A percentile compares a stretch with the other conserved stretches of the same genome.
These are phyloP conservation scores for Catharanthus roseus DNA, from an alignment of 257 asterid species.

Conservation along the genomic window DNA sequence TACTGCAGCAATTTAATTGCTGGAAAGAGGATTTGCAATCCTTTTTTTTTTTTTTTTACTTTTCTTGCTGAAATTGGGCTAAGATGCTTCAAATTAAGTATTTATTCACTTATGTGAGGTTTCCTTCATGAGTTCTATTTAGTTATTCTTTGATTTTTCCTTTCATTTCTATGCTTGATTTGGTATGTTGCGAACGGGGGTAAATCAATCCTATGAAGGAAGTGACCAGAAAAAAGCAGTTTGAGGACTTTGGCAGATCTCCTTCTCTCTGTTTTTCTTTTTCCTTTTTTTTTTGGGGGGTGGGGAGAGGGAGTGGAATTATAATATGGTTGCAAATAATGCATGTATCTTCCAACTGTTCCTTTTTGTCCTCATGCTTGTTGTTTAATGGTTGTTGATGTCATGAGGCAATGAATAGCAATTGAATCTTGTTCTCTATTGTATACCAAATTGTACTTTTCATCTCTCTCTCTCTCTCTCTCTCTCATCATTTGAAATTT, in stretches of 20 bases:
- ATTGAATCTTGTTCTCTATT: constrained; percentile 5
- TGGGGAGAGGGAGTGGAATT: no score
- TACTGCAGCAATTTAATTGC: neutral
- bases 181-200: neutral
- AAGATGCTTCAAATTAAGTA: neutral
- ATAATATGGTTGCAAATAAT: neutral
- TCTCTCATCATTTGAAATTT: neutral
- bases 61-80: no score
- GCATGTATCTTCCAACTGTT: neutral
- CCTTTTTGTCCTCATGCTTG: neutral
- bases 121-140: neutral
- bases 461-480: neutral
- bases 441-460: neutral
- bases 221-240: neutral
- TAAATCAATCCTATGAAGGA: neutral
- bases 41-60: neutral
- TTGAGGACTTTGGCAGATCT: neutral
- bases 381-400: neutral
- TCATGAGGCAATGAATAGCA: neutral
- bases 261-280: neutral
- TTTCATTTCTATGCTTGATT: neutral
- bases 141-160: neutral
- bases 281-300: no score
- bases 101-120: neutral
- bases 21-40: neutral